These are phyloP conservation scores for Acanthochlamys bracteata DNA, from an alignment of 106 monocot genomes.

Conservation along the genomic window DNA sequence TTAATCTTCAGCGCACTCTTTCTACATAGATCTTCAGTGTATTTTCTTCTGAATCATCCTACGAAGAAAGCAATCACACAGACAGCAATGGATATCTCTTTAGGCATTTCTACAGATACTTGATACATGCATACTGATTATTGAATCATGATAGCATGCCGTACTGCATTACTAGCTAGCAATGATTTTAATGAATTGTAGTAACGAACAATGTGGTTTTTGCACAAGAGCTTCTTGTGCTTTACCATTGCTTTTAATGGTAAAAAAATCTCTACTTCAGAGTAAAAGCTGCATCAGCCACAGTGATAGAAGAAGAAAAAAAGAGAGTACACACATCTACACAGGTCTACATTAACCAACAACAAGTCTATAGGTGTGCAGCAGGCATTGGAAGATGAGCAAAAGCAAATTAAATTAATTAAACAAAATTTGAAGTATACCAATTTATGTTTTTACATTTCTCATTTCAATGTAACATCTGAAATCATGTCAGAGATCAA, in stretches of 20 bases:
- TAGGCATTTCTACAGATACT: background rate
- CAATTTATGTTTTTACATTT: background rate
- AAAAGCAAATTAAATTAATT: background rate
- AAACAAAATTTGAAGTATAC: background rate
- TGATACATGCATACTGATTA: background rate
- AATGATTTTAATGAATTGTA: background rate
- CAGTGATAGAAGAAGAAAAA: conserved; percentile 7
- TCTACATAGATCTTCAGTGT: background rate
- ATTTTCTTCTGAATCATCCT: too few species aligned
- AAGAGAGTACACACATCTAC: conserved; percentile 9
- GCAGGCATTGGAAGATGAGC: background rate
- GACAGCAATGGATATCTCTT: background rate
- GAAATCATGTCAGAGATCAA: background rate
- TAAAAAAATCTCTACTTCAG: conserved; percentile 32
- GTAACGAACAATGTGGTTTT: background rate
- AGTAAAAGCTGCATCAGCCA: conserved; percentile 32
- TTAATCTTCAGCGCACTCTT: background rate
- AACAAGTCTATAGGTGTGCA: background rate
- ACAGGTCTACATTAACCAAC: background rate
- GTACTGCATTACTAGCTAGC: background rate
- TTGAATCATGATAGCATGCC: background rate
- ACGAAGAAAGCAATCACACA: background rate
- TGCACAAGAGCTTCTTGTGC: background rate
- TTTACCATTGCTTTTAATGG: background rate
- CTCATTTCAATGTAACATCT: background rate